Evolutionary conservation across 257 asterid species (phyloP).

Genomic region (Solanum chiquidenum): DNA sequence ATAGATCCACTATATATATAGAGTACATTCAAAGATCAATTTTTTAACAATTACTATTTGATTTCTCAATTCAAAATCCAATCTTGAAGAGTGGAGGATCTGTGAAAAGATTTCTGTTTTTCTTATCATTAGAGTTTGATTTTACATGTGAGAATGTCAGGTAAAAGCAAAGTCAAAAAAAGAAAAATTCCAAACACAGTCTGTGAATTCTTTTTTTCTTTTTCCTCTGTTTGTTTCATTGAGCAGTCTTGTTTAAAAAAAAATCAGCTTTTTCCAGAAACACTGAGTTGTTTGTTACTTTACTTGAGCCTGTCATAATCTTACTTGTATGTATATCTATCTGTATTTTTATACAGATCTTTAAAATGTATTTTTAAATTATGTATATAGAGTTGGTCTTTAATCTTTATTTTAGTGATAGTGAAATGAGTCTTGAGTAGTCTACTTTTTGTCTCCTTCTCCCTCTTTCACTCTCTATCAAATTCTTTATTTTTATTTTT

Average conservation of each 20-base stretch:
- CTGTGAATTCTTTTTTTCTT: not conserved
- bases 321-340: not conserved
- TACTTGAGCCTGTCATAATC: conserved; percentile 7
- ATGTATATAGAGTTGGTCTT: not conserved
- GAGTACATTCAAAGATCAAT: not conserved
- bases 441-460: conserved; percentile 44
- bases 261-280: conserved; percentile 7
- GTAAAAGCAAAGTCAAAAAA: conserved; percentile 11
- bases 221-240: not conserved
- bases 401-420: conserved; percentile 24
- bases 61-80: not conserved
- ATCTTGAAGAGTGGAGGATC: not conserved
- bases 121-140: not conserved
- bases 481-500: conserved; percentile 3
- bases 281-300: not conserved
- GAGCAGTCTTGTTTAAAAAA: not conserved
- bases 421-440: conserved; percentile 40
- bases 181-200: not conserved
- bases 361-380: not conserved
- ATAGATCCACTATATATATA: not conserved
- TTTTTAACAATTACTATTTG: not conserved
- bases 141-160: conserved; percentile 32
- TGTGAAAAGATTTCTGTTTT: not conserved
- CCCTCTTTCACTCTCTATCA: conserved; percentile 14
- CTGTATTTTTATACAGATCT: not conserved